Evolutionary conservation across 352 stramenopile genomes (phyloP), one percentile per base, ranked within the genome.

Genomic region (Phytophthora crassamura): DNA sequence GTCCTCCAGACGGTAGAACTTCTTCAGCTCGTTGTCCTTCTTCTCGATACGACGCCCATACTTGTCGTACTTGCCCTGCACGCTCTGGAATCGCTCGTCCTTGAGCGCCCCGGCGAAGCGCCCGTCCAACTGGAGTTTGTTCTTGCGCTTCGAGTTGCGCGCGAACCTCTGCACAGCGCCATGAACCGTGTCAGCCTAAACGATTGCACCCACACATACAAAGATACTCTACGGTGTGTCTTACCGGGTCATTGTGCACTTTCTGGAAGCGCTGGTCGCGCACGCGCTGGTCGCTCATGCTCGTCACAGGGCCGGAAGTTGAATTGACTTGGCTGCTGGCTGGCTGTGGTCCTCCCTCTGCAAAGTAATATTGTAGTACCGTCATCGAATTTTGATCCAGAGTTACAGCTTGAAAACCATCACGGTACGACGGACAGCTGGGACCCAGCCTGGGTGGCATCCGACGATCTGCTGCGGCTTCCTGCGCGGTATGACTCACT

Each of bases 61-160:
- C 68, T 95, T 95, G 76, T 95, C 87, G 69, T 91, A 95, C 53
- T 91, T 94, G 34, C 84, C 87, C 54, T 93, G 82, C 2, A 87
- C 80, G 18, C 81, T 88, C 69, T 93, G 85, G 68, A 95, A 95
- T 25, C 77, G 78, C 47, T 93, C 77, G 67, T 94, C 84, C 39
- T 89, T 78, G 45, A 95, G 75, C 42, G 88, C 80, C 0, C 59
- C 84, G 8, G 81, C 74, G 53, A 95, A 95, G 7, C 88, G 86
- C 48, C 84, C 59, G 67, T 95, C 88, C 54, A 95, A 85, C 74
- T 94, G 69, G 30, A 95, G 66, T 68, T 94, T 94, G 77, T 66
- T 93, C 63, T 90, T 91, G 57, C 86, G 86, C 73, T 84, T 91
- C 32, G 77, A 89, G 39, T 84, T 80, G 38, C 84, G 84, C 15